phyloP scores from a whole-genome alignment of 1,284 basidiomycete species.

The Moesziomyces antarcticus region DNA sequence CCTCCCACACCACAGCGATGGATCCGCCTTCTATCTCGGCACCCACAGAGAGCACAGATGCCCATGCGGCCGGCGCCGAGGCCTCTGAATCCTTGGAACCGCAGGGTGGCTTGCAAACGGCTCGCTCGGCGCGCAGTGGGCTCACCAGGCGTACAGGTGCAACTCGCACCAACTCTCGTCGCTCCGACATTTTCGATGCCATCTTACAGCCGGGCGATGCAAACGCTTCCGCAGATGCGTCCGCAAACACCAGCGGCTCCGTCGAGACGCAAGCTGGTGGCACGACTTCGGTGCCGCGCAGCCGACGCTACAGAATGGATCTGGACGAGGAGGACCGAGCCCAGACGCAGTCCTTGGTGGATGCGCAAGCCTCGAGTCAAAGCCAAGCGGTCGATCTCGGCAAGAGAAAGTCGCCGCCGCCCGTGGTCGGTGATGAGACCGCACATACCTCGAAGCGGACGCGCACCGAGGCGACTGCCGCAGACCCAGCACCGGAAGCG shows the following conservation, averaged over 20 bases:
- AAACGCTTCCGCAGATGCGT: not conserved
- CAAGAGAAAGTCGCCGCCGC: slow-evolving; percentile 30
- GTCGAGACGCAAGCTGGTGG: not conserved
- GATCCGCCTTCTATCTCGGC: too few relatives aligned
- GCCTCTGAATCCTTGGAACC: not conserved
- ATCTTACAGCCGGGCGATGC: slow-evolving; percentile 10
- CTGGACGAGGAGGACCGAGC: slow-evolving; percentile 48
- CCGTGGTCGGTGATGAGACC: not conserved
- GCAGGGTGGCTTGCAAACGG: slow-evolving; percentile 14
- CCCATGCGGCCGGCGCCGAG: not conserved
- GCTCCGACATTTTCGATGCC: slow-evolving; percentile 48
- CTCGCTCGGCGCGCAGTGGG: slow-evolving; percentile 20
- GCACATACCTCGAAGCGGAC: slow-evolving; percentile 11
- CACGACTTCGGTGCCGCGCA: slow-evolving; percentile 12
- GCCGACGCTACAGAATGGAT: slow-evolving; percentile 44
- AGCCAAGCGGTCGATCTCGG: not conserved
- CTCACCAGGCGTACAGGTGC: slow-evolving; percentile 39
- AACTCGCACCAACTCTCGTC: slow-evolving; percentile 21
- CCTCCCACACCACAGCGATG: not conserved
- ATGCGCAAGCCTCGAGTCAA: slow-evolving; percentile 4
- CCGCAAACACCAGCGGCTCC: not conserved
- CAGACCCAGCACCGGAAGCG: not conserved
- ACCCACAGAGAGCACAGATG: too few relatives aligned
- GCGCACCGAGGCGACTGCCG: slow-evolving; percentile 7
- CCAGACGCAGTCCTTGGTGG: slow-evolving; percentile 9